Evolutionary conservation across 306 rosid species (phyloP).

Genomic region (Trifolium pratense): DNA sequence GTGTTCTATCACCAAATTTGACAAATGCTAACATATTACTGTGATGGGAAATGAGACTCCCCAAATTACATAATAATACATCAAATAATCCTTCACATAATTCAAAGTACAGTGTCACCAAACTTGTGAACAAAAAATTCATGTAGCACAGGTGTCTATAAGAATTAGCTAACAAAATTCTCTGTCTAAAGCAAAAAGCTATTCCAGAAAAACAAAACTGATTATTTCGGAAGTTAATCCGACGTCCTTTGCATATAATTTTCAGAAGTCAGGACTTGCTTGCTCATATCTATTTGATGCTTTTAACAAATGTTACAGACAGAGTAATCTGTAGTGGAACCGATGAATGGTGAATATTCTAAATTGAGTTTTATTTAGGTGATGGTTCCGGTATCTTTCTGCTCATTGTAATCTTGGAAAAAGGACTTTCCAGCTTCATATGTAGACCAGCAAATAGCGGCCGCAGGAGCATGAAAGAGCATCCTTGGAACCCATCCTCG

Average conservation of each 20-base stretch:
- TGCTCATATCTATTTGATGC: constrained; percentile 35
- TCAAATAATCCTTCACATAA: constrained; percentile 18
- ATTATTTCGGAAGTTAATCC: constrained; percentile 38
- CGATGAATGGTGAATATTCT: constrained; percentile 42
- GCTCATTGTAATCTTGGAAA: constrained; percentile 66
- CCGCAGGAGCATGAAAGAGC: constrained; percentile 99
- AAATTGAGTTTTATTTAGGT: constrained; percentile 45
- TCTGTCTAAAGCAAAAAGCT: constrained; percentile 32
- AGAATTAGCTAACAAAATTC: background rate
- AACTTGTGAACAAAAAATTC: constrained; percentile 28
- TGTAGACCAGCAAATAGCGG: constrained; percentile 98
- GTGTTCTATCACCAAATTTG: background rate
- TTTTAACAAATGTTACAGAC: constrained; percentile 19
- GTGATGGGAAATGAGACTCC: background rate
- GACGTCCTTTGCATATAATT: constrained; percentile 38
- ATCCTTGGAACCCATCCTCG: constrained; percentile 97
- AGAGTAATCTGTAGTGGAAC: constrained; percentile 37
- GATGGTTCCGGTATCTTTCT: constrained; percentile 43
- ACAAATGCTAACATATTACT: background rate
- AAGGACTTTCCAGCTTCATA: constrained; percentile 88
- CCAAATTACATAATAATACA: constrained; percentile 7
- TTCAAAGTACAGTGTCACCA: constrained; percentile 29
- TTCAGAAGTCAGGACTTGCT: constrained; percentile 42
- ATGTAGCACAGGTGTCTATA: background rate
- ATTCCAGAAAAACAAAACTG: background rate